Conservation (phyloP, 305 asterid species). For the Fraxinus xanthoxyloides region DNA sequence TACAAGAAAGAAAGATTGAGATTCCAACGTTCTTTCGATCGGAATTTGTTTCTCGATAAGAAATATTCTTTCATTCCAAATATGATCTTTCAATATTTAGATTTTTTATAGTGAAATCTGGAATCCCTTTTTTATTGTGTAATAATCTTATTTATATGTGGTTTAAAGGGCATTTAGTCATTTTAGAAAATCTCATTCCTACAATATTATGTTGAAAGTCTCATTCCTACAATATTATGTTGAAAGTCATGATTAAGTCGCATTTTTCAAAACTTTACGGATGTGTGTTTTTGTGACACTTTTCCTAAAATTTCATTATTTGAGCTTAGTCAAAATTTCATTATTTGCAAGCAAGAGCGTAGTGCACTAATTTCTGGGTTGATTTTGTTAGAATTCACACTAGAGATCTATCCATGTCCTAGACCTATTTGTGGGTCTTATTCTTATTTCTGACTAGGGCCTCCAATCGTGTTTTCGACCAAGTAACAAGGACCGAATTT, state of each 20-base stretch:
- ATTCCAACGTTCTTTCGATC: too few relatives aligned
- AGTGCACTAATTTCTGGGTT: background rate
- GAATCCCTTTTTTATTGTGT: too few relatives aligned
- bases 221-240: background rate
- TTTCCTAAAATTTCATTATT: too few relatives aligned
- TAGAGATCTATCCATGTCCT: background rate
- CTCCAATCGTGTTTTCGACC: too few relatives aligned
- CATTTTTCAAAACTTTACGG: background rate
- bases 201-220: too few relatives aligned
- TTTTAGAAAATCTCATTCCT: too few relatives aligned
- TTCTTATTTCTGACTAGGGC: too few relatives aligned
- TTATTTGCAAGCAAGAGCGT: background rate
- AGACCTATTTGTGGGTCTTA: background rate
- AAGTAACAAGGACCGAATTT: too few relatives aligned
- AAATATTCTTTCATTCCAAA: background rate
- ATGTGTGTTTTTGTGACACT: background rate
- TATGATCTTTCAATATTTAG: background rate
- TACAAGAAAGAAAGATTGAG: background rate
- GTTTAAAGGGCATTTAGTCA: background rate
- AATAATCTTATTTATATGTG: background rate
- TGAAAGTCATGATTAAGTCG: background rate
- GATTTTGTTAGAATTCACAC: background rate
- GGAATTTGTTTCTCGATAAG: too few relatives aligned
- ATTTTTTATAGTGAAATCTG: background rate
- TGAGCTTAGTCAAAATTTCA: too few relatives aligned